Conservation (phyloP, 148 eudicot genomes). For the Fagopyrum tataricum region DNA sequence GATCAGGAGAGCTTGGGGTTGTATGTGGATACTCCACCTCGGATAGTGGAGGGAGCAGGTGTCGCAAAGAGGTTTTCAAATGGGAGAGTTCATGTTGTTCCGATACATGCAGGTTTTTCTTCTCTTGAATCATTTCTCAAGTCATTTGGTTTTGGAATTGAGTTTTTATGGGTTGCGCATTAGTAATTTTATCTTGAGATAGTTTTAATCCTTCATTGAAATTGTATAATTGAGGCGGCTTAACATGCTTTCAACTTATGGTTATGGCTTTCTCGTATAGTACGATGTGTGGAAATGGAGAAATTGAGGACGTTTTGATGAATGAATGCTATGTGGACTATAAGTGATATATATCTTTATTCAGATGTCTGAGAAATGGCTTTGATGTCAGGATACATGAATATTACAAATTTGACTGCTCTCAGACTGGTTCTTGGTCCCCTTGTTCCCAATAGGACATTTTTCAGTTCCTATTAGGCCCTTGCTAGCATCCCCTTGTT, state of each 20-base stretch:
- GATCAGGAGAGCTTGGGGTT: constrained; percentile 31
- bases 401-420: neutral
- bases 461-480: neutral
- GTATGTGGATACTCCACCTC: constrained; percentile 56
- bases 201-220: neutral
- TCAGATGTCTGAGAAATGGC: neutral
- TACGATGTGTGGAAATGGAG: neutral
- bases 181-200: neutral
- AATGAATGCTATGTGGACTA: neutral
- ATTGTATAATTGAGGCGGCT: neutral
- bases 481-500: neutral
- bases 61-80: constrained; percentile 55
- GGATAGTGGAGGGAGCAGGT: constrained; percentile 52
- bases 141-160: neutral
- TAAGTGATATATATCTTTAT: neutral
- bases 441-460: neutral
- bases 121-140: neutral
- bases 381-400: neutral
- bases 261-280: neutral
- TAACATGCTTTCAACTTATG: neutral
- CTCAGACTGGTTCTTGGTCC: neutral
- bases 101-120: constrained; percentile 56
- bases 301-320: neutral
- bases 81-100: constrained; percentile 54
- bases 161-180: neutral